These are phyloP conservation scores for Colletotrichum cuscutae DNA, from an alignment of 2,329 filamentous ascomycete species.

Conservation along the genomic window DNA sequence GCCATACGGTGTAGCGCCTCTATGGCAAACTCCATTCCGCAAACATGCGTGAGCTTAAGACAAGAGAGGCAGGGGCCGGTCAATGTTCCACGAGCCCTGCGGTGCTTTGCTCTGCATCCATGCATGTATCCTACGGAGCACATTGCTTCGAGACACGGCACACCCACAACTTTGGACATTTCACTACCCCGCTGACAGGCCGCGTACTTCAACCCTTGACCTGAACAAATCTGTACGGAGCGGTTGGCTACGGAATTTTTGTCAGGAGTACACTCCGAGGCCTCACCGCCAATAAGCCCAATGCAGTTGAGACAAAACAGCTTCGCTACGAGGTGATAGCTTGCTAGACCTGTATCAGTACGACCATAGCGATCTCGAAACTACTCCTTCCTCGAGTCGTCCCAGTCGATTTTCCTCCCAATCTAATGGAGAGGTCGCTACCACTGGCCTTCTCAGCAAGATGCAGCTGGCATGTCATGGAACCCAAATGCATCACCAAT, in stretches of 20 bases:
- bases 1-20: background rate
- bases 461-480: background rate
- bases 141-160: background rate
- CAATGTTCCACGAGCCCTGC: background rate
- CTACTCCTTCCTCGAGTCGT: background rate
- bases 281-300: background rate
- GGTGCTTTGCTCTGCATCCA: background rate
- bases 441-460: background rate
- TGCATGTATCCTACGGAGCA: background rate
- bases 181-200: background rate
- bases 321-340: background rate
- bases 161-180: background rate
- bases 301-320: background rate
- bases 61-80: background rate
- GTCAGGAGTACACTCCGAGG: background rate
- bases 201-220: background rate
- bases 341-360: background rate
- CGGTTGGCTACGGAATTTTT: background rate
- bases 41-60: slow-evolving; percentile 1
- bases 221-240: background rate
- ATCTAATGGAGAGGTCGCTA: background rate
- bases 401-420: too few relatives aligned
- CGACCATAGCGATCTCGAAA: background rate
- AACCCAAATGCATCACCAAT: background rate
- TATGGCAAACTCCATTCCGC: background rate